Percentiles rank a stretch among this genome's conserved stretches.
These are phyloP conservation scores for Areca catechu DNA, from an alignment of 176 grass and related monocot species.

Conservation along the genomic window DNA sequence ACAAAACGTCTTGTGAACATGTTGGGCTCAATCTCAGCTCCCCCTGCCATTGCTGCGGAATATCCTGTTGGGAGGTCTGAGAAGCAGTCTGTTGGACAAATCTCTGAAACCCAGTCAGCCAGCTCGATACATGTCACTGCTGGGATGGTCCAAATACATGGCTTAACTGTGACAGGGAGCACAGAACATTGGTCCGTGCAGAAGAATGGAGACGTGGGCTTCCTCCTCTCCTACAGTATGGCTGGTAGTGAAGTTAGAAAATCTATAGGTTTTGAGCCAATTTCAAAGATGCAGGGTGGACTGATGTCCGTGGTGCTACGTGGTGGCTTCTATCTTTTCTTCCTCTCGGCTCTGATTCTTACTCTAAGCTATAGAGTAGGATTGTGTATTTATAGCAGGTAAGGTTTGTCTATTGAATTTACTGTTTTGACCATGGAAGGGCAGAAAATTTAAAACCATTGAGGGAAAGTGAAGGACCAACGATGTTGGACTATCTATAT, in stretches of 20 bases:
- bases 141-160: slow-evolving; percentile 48
- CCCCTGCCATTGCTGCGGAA: slow-evolving; percentile 78
- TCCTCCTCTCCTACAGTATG: slow-evolving; percentile 25
- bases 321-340: slow-evolving; percentile 72
- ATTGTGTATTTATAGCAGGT: slow-evolving; percentile 55
- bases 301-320: slow-evolving; percentile 45
- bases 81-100: slow-evolving; percentile 43
- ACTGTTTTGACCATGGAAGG: no score
- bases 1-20: slow-evolving; percentile 46
- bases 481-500: no score
- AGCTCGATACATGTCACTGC: slow-evolving; percentile 46
- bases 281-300: slow-evolving; percentile 30
- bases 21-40: slow-evolving; percentile 62
- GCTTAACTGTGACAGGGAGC: slow-evolving; percentile 20
- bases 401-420: neutral
- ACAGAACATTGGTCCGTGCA: slow-evolving; percentile 29
- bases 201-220: slow-evolving; percentile 39
- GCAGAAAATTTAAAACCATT: no score
- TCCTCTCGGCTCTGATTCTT: slow-evolving; percentile 59
- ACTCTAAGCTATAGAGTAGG: slow-evolving; percentile 61
- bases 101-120: slow-evolving; percentile 21
- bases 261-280: slow-evolving; percentile 31
- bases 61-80: slow-evolving; percentile 18
- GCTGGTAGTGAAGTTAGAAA: neutral
- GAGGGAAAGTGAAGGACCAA: no score